These are phyloP conservation scores for Fusarium tjaetaba DNA, from an alignment of 2,329 filamentous ascomycete species.

Conservation along the genomic window DNA sequence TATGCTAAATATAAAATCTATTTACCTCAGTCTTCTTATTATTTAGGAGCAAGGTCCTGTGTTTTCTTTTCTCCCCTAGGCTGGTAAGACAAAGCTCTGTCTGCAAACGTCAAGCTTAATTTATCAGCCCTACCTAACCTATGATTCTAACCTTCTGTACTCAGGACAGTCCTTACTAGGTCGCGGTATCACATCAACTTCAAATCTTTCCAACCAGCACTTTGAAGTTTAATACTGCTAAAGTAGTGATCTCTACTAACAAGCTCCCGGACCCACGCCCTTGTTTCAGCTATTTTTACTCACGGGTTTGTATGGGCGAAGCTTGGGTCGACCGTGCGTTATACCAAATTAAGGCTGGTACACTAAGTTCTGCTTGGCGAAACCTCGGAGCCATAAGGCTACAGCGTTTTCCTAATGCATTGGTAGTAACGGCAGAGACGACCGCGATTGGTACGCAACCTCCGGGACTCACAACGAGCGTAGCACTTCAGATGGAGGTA, in stretches of 20 bases:
- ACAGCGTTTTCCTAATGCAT: neutral
- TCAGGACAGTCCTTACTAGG: too few relatives aligned
- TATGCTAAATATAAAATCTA: too few relatives aligned
- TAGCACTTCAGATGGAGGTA: neutral
- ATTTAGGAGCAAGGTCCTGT: too few relatives aligned
- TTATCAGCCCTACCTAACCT: too few relatives aligned
- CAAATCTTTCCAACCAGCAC: too few relatives aligned
- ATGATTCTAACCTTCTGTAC: too few relatives aligned
- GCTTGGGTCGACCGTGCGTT: rapidly evolving
- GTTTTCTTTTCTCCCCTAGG: too few relatives aligned
- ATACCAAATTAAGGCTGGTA: rapidly evolving
- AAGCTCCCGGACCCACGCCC: neutral
- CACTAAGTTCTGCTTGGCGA: neutral
- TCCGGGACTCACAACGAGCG: neutral
- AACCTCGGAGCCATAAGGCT: rapidly evolving
- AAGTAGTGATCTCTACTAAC: too few relatives aligned
- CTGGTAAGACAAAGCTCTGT: neutral
- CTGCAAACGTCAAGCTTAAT: neutral
- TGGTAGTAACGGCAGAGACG: neutral
- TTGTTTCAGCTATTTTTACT: neutral
- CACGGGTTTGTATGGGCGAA: rapidly evolving
- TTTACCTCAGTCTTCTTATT: too few relatives aligned
- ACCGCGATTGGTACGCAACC: neutral
- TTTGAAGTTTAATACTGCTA: too few relatives aligned
- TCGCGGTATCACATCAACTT: too few relatives aligned